A percentile compares a stretch with the other conserved stretches of the same genome.
Evolutionary conservation across 1,284 basidiomycete genomes (phyloP).

Genomic region (Naganishia albida): DNA sequence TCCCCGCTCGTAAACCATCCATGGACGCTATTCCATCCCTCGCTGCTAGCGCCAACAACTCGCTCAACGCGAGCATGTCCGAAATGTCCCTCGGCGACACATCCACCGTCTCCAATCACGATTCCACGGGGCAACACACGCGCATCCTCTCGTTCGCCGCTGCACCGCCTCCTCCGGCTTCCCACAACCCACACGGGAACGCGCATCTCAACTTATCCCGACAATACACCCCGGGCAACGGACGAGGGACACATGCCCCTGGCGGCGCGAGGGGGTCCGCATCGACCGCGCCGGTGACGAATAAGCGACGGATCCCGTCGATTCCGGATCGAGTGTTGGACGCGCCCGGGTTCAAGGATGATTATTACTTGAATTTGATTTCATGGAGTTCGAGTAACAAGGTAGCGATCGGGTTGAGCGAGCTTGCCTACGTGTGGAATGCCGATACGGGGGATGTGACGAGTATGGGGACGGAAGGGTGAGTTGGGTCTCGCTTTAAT

Average conservation of each 20-base stretch:
- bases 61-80: conserved; percentile 42
- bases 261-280: conserved; percentile 41
- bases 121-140: conserved; percentile 37
- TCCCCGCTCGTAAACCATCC: conserved; percentile 48
- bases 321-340: conserved; percentile 89
- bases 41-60: conserved; percentile 39
- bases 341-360: conserved; percentile 90
- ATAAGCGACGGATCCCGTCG: conserved; percentile 77
- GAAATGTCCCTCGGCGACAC: conserved; percentile 39
- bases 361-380: conserved; percentile 95
- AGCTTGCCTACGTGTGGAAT: conserved; percentile 86
- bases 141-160: conserved; percentile 52
- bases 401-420: conserved; percentile 82
- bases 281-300: conserved; percentile 56
- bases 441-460: conserved; percentile 83
- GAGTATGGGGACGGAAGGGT: conserved; percentile 64
- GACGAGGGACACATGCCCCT: neutral
- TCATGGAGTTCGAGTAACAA: conserved; percentile 85
- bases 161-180: conserved; percentile 47
- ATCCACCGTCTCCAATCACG: conserved; percentile 35
- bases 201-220: conserved; percentile 50
- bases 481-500: conserved; percentile 23
- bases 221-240: conserved; percentile 40
- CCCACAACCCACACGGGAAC: conserved; percentile 41
- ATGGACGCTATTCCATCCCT: conserved; percentile 40